These are phyloP conservation scores for Cladosporium sphaerospermum DNA, from an alignment of 2,329 filamentous ascomycete genomes.

Conservation along the genomic window DNA sequence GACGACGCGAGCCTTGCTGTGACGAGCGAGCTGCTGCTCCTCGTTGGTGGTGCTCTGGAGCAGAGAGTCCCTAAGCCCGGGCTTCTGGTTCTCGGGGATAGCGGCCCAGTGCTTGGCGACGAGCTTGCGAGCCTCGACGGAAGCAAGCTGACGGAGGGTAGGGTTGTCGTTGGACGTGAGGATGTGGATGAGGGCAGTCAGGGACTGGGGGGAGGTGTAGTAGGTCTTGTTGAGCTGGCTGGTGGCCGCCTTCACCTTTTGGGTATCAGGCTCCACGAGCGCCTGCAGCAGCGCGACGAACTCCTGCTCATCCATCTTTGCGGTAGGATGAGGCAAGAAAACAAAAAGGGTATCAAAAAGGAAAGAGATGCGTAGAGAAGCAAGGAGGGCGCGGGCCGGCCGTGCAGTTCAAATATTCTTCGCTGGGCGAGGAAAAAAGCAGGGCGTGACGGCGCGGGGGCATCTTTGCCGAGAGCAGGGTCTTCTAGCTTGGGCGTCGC, in stretches of 20 bases:
- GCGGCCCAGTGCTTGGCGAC: conserved; percentile 80
- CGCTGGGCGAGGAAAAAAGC: not conserved
- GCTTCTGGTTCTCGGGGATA: conserved; percentile 68
- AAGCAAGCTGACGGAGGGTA: conserved; percentile 78
- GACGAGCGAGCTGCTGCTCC: conserved; percentile 67
- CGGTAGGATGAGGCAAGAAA: conserved; percentile 8
- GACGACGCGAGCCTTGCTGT: conserved; percentile 82
- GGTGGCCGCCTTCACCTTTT: conserved; percentile 71
- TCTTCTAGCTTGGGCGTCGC: not conserved
- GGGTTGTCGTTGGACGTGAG: conserved; percentile 68
- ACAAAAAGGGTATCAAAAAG: conserved; percentile 7
- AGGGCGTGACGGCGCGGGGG: not conserved
- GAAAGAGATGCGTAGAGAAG: conserved; percentile 3
- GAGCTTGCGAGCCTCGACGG: conserved; percentile 80
- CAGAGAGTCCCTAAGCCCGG: conserved; percentile 71
- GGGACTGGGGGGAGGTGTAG: conserved; percentile 77
- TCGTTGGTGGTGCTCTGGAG: conserved; percentile 80
- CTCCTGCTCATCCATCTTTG: conserved; percentile 68
- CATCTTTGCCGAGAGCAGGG: not conserved
- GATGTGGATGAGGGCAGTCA: conserved; percentile 82
- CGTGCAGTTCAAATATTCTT: not conserved
- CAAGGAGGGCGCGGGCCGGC: not conserved
- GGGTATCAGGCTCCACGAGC: conserved; percentile 82
- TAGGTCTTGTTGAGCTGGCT: conserved; percentile 87
- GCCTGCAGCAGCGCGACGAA: conserved; percentile 83